Conservation (phyloP, 2,329 filamentous ascomycete species). For the Nemania sp. region DNA sequence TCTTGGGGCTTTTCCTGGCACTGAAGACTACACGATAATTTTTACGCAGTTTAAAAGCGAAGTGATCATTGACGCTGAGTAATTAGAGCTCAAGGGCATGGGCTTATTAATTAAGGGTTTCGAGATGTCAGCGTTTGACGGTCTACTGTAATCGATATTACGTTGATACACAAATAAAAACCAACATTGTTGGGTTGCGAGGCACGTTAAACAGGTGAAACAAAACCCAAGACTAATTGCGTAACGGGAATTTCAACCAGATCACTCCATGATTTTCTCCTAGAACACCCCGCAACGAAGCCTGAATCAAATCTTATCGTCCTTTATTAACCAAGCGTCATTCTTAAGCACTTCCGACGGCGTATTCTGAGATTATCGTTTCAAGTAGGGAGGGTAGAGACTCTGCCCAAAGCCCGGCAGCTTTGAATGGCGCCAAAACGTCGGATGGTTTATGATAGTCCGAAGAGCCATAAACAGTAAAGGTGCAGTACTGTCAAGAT, state of each 20-base stretch:
- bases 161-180: slow-evolving; percentile 3
- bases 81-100: too few relatives aligned
- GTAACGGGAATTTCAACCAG: slow-evolving; percentile 10
- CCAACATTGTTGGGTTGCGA: neutral
- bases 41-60: too few relatives aligned
- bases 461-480: slow-evolving; percentile 49
- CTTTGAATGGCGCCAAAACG: slow-evolving; percentile 18
- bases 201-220: neutral
- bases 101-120: too few relatives aligned
- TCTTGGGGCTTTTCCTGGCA: too few relatives aligned
- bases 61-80: too few relatives aligned
- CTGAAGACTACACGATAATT: too few relatives aligned
- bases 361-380: slow-evolving; percentile 15
- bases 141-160: neutral
- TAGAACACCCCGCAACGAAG: slow-evolving; percentile 4
- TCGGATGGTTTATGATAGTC: slow-evolving; percentile 30
- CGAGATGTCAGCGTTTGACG: too few relatives aligned
- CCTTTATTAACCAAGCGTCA: slow-evolving; percentile 15
- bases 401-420: slow-evolving; percentile 29
- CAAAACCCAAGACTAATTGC: slow-evolving; percentile 9
- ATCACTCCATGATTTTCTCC: slow-evolving; percentile 10
- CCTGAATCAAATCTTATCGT: slow-evolving; percentile 15
- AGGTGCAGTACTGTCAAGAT: slow-evolving; percentile 38
- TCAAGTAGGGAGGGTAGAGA: slow-evolving; percentile 17
- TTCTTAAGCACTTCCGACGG: slow-evolving; percentile 7